Conservation (phyloP, 2,329 filamentous ascomycete genomes). For the Xylariaceae sp. region DNA sequence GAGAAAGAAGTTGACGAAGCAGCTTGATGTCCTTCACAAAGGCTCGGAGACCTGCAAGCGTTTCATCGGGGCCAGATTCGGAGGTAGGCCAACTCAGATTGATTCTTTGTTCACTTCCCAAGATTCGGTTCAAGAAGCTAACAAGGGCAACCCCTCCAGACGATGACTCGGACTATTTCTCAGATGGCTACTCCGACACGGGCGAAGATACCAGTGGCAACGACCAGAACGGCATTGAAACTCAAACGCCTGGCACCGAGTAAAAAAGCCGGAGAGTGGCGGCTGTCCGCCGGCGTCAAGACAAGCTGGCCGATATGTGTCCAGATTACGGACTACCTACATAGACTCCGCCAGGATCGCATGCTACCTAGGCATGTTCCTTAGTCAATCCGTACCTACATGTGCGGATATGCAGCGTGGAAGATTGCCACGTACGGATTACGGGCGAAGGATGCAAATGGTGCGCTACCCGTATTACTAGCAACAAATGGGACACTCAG, state of each 20-base stretch:
- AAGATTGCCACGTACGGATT: too few relatives aligned
- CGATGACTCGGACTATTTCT: conserved; percentile 5
- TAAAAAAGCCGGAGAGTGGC: not conserved
- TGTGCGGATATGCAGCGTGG: too few relatives aligned
- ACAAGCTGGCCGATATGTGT: not conserved
- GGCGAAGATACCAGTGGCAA: not conserved
- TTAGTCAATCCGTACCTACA: too few relatives aligned
- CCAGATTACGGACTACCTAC: not conserved
- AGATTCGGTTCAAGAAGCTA: not conserved
- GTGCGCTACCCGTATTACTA: not conserved
- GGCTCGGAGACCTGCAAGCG: conserved; percentile 36
- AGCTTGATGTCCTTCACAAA: conserved; percentile 35
- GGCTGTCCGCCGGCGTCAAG: not conserved
- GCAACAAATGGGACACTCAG: not conserved
- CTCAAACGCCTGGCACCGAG: not conserved
- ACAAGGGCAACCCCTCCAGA: not conserved
- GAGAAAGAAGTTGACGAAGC: conserved; percentile 35
- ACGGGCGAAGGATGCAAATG: not conserved
- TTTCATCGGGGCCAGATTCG: conserved; percentile 26
- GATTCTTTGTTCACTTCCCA: not conserved
- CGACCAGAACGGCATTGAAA: not conserved
- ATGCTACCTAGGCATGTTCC: too few relatives aligned
- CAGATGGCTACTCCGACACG: not conserved
- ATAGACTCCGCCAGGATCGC: too few relatives aligned
- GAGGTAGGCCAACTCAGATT: conserved; percentile 13